These are phyloP conservation scores for Eucommia ulmoides DNA, from an alignment of 257 asterid genomes.

Conservation along the genomic window DNA sequence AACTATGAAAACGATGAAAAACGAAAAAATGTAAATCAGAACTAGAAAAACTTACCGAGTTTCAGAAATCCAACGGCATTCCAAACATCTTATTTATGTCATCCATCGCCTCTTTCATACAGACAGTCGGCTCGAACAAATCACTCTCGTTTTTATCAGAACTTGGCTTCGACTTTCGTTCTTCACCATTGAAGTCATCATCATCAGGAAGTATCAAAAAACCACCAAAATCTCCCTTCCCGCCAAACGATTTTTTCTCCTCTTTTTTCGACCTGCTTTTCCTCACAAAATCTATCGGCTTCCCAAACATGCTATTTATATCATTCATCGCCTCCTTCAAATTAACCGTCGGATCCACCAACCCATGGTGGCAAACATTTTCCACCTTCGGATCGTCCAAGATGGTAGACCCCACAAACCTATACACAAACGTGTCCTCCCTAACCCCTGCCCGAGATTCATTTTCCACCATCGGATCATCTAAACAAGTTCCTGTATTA, in stretches of 20 bases:
- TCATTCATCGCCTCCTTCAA: conserved; percentile 96
- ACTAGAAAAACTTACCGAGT: conserved; percentile 21
- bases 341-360: conserved; percentile 80
- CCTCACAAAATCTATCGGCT: conserved; percentile 74
- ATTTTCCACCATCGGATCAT: too few relatives aligned
- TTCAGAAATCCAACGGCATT: conserved; percentile 78
- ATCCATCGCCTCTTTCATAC: conserved; percentile 85
- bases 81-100: conserved; percentile 78
- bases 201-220: conserved; percentile 65
- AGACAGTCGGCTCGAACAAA: conserved; percentile 63
- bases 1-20: neutral
- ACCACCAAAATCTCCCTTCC: neutral
- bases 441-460: conserved; percentile 27
- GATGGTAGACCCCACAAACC: conserved; percentile 90
- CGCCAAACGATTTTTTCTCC: conserved; percentile 1
- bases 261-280: conserved; percentile 56
- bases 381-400: conserved; percentile 67
- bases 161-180: conserved; percentile 26
- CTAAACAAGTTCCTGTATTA: conserved; percentile 16
- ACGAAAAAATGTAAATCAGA: neutral
- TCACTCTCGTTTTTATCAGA: conserved; percentile 24
- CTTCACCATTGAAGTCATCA: conserved; percentile 25
- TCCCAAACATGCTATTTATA: conserved; percentile 74
- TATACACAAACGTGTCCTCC: conserved; percentile 70
- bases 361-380: conserved; percentile 93